Evolutionary conservation across 495 filamentous ascomycete genomes (phyloP).

Genomic region (Penicillium cosmopolitanum): DNA sequence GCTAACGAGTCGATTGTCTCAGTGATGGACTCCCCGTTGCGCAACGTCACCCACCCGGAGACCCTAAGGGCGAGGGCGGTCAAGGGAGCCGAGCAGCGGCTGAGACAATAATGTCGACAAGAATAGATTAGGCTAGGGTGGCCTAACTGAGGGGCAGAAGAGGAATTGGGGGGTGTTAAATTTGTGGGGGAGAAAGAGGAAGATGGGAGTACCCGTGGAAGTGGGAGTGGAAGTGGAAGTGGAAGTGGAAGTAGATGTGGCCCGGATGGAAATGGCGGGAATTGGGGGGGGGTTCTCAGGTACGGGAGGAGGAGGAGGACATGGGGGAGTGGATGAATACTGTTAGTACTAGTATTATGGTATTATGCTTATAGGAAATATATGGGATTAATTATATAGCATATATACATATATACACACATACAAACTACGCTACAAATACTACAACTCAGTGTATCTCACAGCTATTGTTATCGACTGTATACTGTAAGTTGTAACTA

Average conservation of each 20-base stretch:
- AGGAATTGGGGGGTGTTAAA: neutral
- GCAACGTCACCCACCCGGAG: constrained; percentile 42
- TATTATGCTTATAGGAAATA: too few relatives aligned
- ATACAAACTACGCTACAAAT: neutral
- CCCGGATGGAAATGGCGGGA: constrained; percentile 7
- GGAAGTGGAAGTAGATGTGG: constrained; percentile 3
- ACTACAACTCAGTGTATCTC: too few relatives aligned
- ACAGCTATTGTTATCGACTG: neutral
- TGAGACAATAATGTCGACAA: constrained; percentile 19
- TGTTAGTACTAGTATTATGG: too few relatives aligned
- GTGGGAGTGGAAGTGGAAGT: neutral
- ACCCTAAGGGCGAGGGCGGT: constrained; percentile 25
- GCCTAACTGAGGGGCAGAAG: neutral
- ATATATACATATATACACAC: neutral
- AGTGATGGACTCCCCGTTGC: constrained; percentile 32
- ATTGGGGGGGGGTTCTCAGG: constrained; percentile 14
- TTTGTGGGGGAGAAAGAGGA: neutral
- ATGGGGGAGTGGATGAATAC: neutral
- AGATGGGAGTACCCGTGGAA: neutral
- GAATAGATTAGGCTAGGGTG: neutral
- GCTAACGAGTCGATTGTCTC: constrained; percentile 30
- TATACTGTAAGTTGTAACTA: neutral
- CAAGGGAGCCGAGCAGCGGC: constrained; percentile 26
- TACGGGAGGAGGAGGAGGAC: constrained; percentile 8
- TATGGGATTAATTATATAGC: too few relatives aligned